These are phyloP conservation scores for Thermomucor indicae-seudaticae DNA, from an alignment of 371 early-diverging fungal species.

Conservation along the genomic window DNA sequence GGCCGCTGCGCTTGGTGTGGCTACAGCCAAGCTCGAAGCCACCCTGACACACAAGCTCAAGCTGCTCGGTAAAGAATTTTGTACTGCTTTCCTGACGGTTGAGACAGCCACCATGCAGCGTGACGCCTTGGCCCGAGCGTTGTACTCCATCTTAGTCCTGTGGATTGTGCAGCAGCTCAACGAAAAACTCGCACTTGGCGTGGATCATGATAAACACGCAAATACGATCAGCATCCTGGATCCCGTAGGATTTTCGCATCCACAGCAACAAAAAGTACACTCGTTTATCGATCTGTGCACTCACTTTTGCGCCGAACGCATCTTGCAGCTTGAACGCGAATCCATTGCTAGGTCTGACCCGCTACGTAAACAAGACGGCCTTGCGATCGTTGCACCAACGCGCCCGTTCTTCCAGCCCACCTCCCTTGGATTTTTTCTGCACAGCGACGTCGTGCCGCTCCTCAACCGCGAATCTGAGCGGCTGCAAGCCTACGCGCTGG, in stretches of 20 bases:
- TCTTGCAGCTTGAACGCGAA: constrained; percentile 69
- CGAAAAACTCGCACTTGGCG: constrained; percentile 47
- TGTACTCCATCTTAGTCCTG: constrained; percentile 72
- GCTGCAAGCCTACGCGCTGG: constrained; percentile 30
- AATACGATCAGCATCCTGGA: constrained; percentile 64
- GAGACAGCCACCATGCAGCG: constrained; percentile 58
- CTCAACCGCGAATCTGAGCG: constrained; percentile 30
- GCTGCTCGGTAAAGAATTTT: constrained; percentile 67
- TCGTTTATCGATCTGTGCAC: constrained; percentile 73
- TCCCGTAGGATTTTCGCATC: constrained; percentile 62
- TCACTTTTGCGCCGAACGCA: constrained; percentile 84
- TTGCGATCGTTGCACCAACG: neutral
- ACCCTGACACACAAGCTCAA: constrained; percentile 64
- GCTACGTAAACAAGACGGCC: too few species aligned
- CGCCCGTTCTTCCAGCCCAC: too few species aligned
- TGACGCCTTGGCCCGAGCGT: constrained; percentile 66
- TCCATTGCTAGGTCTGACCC: too few species aligned
- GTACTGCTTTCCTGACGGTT: constrained; percentile 76
- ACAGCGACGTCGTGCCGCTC: constrained; percentile 13
- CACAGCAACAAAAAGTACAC: constrained; percentile 21
- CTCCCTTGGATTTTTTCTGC: constrained; percentile 4
- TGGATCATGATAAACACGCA: too few species aligned
- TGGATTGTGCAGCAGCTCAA: constrained; percentile 81
- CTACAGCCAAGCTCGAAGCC: constrained; percentile 45
- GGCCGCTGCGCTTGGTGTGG: constrained; percentile 78